These are phyloP conservation scores for Pistacia integerrima DNA, from an alignment of 345 rosid genomes.

Conservation along the genomic window DNA sequence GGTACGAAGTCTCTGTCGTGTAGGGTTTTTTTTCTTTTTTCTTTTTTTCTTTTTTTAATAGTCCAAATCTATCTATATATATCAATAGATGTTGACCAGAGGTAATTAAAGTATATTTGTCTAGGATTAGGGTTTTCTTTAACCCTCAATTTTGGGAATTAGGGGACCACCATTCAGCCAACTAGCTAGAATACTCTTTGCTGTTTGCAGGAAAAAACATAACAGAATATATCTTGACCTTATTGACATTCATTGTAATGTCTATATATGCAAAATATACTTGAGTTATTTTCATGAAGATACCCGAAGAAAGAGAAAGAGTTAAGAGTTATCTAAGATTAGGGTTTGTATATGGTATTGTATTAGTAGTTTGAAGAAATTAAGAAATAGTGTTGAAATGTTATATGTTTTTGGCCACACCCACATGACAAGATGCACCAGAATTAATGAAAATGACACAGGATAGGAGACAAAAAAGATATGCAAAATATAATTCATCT, in stretches of 20 bases:
- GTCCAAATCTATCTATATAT: neutral
- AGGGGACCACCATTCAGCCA: conserved; percentile 10
- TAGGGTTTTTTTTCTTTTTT: neutral
- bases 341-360: conserved; percentile 6
- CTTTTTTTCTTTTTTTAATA: neutral
- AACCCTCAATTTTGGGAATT: conserved; percentile 13
- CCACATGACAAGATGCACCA: conserved; percentile 1
- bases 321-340: neutral
- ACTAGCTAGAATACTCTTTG: neutral
- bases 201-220: neutral
- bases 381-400: neutral
- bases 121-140: conserved; percentile 20
- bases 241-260: neutral
- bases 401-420: neutral
- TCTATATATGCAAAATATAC: neutral
- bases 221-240: neutral
- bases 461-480: conserved; percentile 1
- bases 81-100: conserved; percentile 1
- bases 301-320: no score
- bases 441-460: neutral
- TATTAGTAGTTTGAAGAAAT: no score
- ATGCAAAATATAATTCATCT: neutral
- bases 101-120: neutral
- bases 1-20: conserved; percentile 13
- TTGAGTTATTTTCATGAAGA: neutral